These are phyloP conservation scores for Dittrichia graveolens DNA, from an alignment of 129 eudicot genomes.

Conservation along the genomic window DNA sequence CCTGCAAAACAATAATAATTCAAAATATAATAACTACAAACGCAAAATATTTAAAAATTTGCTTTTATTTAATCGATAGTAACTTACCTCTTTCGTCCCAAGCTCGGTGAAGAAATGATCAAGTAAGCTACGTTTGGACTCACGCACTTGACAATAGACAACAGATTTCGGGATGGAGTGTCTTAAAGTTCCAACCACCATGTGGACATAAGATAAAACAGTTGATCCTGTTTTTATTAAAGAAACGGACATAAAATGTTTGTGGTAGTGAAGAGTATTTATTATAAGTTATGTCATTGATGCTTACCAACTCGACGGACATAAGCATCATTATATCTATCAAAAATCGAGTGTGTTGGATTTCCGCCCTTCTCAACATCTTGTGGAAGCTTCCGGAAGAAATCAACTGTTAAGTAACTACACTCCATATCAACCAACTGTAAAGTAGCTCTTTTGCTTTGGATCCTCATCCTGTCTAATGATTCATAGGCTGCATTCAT, in stretches of 20 bases:
- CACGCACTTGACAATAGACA: constrained; percentile 97
- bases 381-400: constrained; percentile 97
- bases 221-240: constrained; percentile 54
- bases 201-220: constrained; percentile 83
- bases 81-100: constrained; percentile 78
- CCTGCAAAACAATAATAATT: constrained; percentile 45
- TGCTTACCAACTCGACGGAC: constrained; percentile 82
- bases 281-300: neutral
- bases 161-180: constrained; percentile 90
- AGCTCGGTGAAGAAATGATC: constrained; percentile 84
- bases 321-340: constrained; percentile 88
- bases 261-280: neutral
- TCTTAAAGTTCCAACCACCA: constrained; percentile 82
- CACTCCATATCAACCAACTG: constrained; percentile 97
- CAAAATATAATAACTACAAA: neutral
- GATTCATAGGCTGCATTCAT: constrained; percentile 78
- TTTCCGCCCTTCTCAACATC: constrained; percentile 96
- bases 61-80: neutral
- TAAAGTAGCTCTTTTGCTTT: constrained; percentile 84
- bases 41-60: neutral
- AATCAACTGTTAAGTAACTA: constrained; percentile 87
- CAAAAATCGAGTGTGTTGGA: constrained; percentile 92
- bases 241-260: neutral
- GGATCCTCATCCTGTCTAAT: constrained; percentile 81
- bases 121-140: constrained; percentile 89